Evolutionary conservation across 1,284 basidiomycete genomes (phyloP).

Genomic region (Boletellus sp.): DNA sequence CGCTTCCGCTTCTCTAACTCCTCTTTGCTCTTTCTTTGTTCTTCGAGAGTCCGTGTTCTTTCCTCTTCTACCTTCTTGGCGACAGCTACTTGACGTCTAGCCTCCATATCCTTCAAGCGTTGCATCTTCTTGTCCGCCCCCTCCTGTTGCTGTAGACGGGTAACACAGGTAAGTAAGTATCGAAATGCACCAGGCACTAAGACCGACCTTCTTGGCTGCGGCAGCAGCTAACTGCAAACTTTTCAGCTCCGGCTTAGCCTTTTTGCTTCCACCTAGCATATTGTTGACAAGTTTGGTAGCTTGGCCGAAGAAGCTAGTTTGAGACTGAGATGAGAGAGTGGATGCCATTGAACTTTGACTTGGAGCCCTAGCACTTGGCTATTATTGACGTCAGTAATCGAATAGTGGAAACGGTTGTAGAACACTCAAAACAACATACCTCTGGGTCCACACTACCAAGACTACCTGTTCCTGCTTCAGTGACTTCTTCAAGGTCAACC

Average conservation of each 20-base stretch:
- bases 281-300: constrained; percentile 63
- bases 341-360: constrained; percentile 54
- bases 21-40: constrained; percentile 68
- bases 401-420: neutral
- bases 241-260: constrained; percentile 72
- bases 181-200: neutral
- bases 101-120: constrained; percentile 76
- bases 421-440: constrained; percentile 21
- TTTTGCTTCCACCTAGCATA: constrained; percentile 60
- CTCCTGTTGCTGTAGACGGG: constrained; percentile 69
- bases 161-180: constrained; percentile 5
- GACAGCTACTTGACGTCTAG: constrained; percentile 63
- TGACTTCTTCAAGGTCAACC: constrained; percentile 41
- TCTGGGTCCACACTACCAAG: constrained; percentile 37
- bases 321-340: constrained; percentile 49
- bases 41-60: constrained; percentile 56
- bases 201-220: constrained; percentile 77
- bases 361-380: constrained; percentile 33
- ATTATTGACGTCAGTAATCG: constrained; percentile 4
- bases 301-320: constrained; percentile 60
- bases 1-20: constrained; percentile 69
- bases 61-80: constrained; percentile 81
- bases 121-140: constrained; percentile 76
- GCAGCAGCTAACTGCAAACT: constrained; percentile 76
- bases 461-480: constrained; percentile 38